These are phyloP conservation scores for Hymenoscyphus albidus DNA, from an alignment of 2,329 filamentous ascomycete genomes.

Conservation along the genomic window DNA sequence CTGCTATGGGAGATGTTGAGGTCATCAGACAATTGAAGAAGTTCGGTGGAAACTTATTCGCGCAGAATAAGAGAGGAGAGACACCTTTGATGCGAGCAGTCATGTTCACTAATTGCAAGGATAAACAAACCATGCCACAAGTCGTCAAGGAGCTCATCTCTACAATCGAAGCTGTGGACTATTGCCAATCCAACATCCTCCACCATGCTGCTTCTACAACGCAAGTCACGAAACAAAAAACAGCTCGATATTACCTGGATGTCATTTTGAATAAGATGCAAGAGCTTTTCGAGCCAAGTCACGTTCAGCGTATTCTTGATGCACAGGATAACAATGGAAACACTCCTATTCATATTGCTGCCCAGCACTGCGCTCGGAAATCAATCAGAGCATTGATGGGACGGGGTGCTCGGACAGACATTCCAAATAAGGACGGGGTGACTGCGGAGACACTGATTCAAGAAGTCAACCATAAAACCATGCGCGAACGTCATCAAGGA, in stretches of 20 bases:
- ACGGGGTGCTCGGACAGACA: conserved; percentile 77
- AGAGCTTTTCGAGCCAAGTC: conserved; percentile 69
- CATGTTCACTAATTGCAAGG: conserved; percentile 94
- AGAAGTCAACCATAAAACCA: conserved; percentile 59
- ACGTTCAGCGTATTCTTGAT: conserved; percentile 76
- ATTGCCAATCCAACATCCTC: conserved; percentile 80
- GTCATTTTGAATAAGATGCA: conserved; percentile 82
- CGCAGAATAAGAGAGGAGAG: conserved; percentile 70
- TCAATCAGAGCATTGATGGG: conserved; percentile 77
- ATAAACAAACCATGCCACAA: conserved; percentile 83
- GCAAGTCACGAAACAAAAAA: conserved; percentile 77
- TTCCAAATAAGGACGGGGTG: conserved; percentile 76
- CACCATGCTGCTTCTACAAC: conserved; percentile 90
- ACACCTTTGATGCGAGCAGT: conserved; percentile 93
- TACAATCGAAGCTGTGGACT: conserved; percentile 76
- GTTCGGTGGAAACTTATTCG: conserved; percentile 70
- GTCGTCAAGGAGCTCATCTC: conserved; percentile 80
- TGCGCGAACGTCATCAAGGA: conserved; percentile 45
- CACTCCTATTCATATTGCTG: conserved; percentile 72
- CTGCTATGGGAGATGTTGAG: conserved; percentile 92
- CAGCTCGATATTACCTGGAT: conserved; percentile 90
- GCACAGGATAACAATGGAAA: conserved; percentile 83
- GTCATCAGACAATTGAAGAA: conserved; percentile 84
- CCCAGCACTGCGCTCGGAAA: conserved; percentile 82
- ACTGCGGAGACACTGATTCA: conserved; percentile 83